Conservation (phyloP, 106 monocot species). For the Dendrobium nobile region DNA sequence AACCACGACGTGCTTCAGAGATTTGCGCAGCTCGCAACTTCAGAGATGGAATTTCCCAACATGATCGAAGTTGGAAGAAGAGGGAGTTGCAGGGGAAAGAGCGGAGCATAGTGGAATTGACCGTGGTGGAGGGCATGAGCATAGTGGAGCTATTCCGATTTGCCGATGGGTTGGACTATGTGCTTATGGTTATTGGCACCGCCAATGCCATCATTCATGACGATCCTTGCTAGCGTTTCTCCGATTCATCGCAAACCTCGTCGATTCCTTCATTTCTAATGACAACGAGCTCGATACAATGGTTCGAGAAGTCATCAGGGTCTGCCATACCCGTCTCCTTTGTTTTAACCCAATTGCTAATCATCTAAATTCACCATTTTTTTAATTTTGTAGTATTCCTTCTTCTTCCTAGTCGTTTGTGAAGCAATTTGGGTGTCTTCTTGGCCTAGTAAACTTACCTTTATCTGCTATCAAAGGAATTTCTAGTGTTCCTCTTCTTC, state of each 20-base stretch:
- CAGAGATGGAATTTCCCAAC: too few relatives aligned
- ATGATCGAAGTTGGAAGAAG: neutral
- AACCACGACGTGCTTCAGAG: too few relatives aligned
- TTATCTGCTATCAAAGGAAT: too few relatives aligned
- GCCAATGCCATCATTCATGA: slow-evolving; percentile 79
- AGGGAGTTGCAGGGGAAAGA: neutral
- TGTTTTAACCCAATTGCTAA: neutral
- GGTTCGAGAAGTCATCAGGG: slow-evolving; percentile 84
- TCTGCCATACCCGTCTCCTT: neutral
- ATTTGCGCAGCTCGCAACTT: too few relatives aligned
- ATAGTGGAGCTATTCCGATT: slow-evolving; percentile 54
- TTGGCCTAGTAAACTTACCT: slow-evolving; percentile 46
- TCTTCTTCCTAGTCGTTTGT: slow-evolving; percentile 66
- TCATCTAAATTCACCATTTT: neutral
- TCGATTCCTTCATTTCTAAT: slow-evolving; percentile 90
- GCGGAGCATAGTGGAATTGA: too few relatives aligned
- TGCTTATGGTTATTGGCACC: slow-evolving; percentile 65
- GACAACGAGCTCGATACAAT: slow-evolving; percentile 62
- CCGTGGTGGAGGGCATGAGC: neutral
- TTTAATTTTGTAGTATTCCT: slow-evolving; percentile 39
- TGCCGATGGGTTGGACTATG: slow-evolving; percentile 64
- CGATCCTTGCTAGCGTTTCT: slow-evolving; percentile 80
- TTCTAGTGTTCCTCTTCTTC: too few relatives aligned
- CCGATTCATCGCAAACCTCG: slow-evolving; percentile 89
- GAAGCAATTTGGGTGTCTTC: slow-evolving; percentile 72